Evolutionary conservation across 2,329 filamentous ascomycete genomes (phyloP).

Genomic region (Truncatella angustata): DNA sequence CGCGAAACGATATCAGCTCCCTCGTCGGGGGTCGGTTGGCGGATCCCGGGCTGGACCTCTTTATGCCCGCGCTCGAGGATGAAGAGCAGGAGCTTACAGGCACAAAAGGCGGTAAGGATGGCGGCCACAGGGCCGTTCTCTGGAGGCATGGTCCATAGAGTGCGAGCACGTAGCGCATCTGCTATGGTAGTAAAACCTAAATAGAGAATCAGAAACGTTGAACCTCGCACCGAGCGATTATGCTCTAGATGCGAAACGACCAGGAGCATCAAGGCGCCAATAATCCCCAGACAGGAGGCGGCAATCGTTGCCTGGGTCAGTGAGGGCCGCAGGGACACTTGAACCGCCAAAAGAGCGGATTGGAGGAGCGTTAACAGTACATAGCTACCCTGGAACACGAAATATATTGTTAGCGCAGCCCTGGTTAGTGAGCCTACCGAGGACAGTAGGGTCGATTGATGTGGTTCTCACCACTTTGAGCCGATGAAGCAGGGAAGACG

Average conservation of each 20-base stretch:
- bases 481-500: neutral
- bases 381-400: neutral
- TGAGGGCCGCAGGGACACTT: neutral
- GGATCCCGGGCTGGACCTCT: neutral
- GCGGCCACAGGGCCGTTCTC: neutral
- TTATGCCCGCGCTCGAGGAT: neutral
- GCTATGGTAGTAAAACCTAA: neutral
- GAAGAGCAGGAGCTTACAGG: neutral
- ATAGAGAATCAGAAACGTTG: neutral
- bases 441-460: no score
- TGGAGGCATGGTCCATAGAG: neutral
- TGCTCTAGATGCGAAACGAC: neutral
- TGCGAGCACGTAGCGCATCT: neutral
- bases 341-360: neutral
- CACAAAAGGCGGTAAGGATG: neutral
- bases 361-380: neutral
- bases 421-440: no score
- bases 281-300: neutral
- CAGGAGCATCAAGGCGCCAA: neutral
- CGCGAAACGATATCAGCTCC: neutral
- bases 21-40: neutral
- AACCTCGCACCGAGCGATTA: neutral
- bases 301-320: conserved; percentile 3
- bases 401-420: no score
- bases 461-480: neutral